Evolutionary conservation across 2,329 filamentous ascomycete species (phyloP).

Genomic region (Chrysosporium keratinophilum): DNA sequence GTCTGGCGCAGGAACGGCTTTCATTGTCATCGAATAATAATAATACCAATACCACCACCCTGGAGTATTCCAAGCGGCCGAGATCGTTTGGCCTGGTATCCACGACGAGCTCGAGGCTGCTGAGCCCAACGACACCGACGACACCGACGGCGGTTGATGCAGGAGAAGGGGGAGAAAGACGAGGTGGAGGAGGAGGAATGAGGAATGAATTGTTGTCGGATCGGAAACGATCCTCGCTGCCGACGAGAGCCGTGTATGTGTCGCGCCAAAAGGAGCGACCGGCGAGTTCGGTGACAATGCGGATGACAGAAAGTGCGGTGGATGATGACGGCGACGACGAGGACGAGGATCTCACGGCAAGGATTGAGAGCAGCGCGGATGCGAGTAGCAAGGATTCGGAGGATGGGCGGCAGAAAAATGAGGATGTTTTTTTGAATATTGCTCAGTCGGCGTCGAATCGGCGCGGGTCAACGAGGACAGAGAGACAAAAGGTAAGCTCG

Average conservation of each 20-base stretch:
- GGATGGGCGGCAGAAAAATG: slow-evolving; percentile 31
- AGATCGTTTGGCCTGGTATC: slow-evolving; percentile 12
- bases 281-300: slow-evolving; percentile 10
- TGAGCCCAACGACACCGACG: neutral
- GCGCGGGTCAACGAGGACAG: slow-evolving; percentile 31
- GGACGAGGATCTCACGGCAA: slow-evolving; percentile 10
- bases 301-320: slow-evolving; percentile 15
- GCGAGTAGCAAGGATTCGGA: slow-evolving; percentile 26
- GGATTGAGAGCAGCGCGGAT: slow-evolving; percentile 9
- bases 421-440: slow-evolving; percentile 41
- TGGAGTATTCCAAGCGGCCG: slow-evolving; percentile 12
- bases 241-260: slow-evolving; percentile 20
- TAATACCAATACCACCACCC: too few species aligned
- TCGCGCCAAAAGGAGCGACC: slow-evolving; percentile 17
- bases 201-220: slow-evolving; percentile 21
- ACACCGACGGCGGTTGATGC: slow-evolving; percentile 16
- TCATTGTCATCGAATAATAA: neutral
- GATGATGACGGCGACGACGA: slow-evolving; percentile 22
- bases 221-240: slow-evolving; percentile 16
- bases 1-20: slow-evolving; percentile 28
- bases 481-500: slow-evolving; percentile 21
- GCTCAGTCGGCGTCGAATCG: slow-evolving; percentile 33
- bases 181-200: slow-evolving; percentile 12
- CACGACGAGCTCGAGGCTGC: slow-evolving; percentile 9
- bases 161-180: neutral